Base-by-base conservation (phyloP, 345 rosid species). In the Carallia brachiata region DNA sequence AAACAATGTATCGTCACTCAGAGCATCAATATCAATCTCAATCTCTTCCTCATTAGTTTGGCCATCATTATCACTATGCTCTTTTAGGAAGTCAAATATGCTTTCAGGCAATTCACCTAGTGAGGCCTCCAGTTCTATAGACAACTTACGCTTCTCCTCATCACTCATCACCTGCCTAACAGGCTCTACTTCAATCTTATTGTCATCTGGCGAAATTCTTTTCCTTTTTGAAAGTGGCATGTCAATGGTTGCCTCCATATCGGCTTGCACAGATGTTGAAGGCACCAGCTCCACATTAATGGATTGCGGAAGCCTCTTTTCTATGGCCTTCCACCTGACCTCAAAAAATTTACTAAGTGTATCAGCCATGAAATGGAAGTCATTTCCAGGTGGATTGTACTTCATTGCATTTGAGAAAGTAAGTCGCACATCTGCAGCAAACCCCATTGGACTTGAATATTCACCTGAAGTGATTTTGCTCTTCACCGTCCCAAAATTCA, bases 401-500 rank as follows among this genome's bases (percentile, higher is more conserved):
- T 90, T 85, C 82, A 84, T 76, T 6, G 97, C 82, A 85, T 94
- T 94, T 28, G 95, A 77, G 65, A 94, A 85, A 44, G 96, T 85
- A 66, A 91, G 93, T 44, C 96, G 89, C 53, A 90, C 89, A 68
- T 94, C 97, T 32, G 90, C 86, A 32, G 90, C 93, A 60, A 91
- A 91, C 59, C 44, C 89, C 56, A 75, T 50, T 19, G 90, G 96
- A 81, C 86, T 83, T 17, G 89, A 75, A 82, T 91, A 91, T 61
- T 70, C 76, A 62, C 90, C 87, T 4, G 86, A 78, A 70, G 71
- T 52, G 36, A 91, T 52, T 70, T 80, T 94, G 67, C 70, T 75
- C 74, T 87, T 85, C 70, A 94, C 86, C 4, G 97, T 91, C 47
- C 93, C 93, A 77, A 94, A 84, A 84, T 91, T 95, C 98, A 94